phyloP scores from a whole-genome alignment of 78 protist genomes.

The Protostelium mycophagum region DNA sequence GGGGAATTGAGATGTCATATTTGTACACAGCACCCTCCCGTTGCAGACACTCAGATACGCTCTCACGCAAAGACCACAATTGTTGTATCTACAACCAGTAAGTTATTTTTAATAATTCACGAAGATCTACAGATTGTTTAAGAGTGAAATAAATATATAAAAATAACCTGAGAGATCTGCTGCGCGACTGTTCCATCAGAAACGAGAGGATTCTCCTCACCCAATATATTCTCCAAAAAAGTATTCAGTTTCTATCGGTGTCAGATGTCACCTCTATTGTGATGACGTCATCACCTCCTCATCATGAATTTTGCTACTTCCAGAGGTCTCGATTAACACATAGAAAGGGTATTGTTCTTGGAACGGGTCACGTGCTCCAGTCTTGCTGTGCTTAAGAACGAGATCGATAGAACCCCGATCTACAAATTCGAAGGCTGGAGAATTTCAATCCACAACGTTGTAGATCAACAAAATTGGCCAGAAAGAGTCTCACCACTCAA shows the following conservation, averaged over 20 bases:
- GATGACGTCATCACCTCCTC: constrained; percentile 8
- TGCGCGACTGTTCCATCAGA: constrained; percentile 44
- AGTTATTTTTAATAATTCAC: neutral
- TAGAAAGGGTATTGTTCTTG: constrained; percentile 52
- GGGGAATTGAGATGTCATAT: constrained; percentile 80
- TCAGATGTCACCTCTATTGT: neutral
- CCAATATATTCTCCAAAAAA: constrained; percentile 53
- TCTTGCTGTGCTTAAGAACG: constrained; percentile 46
- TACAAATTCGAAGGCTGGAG: constrained; percentile 74
- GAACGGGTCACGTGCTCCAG: constrained; percentile 45
- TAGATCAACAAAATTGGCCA: no score
- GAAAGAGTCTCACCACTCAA: constrained; percentile 56
- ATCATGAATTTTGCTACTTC: constrained; percentile 80
- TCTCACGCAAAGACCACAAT: constrained; percentile 79
- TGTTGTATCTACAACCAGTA: neutral
- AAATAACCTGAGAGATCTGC: constrained; percentile 34
- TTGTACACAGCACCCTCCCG: constrained; percentile 68
- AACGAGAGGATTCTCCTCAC: neutral
- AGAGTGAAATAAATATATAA: no score
- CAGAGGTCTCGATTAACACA: constrained; percentile 80
- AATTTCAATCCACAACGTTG: no score
- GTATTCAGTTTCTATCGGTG: constrained; percentile 17
- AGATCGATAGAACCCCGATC: constrained; percentile 60
- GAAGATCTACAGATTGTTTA: neutral
- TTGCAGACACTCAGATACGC: constrained; percentile 66